Percentiles rank a stretch among this genome's conserved stretches.
These are phyloP conservation scores for Curvularia eragrostidis DNA, from an alignment of 2,329 filamentous ascomycete species.

Conservation along the genomic window DNA sequence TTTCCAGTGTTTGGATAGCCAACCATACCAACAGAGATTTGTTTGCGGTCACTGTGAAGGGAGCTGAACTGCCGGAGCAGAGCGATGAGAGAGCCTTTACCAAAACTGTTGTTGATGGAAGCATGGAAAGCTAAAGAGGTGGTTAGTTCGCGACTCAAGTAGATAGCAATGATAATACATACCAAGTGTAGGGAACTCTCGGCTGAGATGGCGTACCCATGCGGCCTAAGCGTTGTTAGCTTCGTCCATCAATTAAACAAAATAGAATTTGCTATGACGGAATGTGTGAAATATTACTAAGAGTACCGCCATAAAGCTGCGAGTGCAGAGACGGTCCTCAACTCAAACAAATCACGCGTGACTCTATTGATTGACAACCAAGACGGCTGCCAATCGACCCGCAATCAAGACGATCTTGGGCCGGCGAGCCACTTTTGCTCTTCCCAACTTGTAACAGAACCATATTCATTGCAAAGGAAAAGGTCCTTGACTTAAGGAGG, in stretches of 20 bases:
- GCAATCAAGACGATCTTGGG: conserved; percentile 66
- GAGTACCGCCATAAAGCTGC: conserved; percentile 78
- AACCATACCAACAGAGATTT: conserved; percentile 90
- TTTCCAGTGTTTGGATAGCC: conserved; percentile 95
- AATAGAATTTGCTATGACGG: conserved; percentile 33
- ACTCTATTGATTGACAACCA: conserved; percentile 80
- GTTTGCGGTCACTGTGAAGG: conserved; percentile 87
- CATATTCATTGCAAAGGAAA: conserved; percentile 74
- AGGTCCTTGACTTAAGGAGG: conserved; percentile 91
- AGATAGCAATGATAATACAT: background rate
- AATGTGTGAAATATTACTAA: conserved; percentile 99
- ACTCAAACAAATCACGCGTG: conserved; percentile 92
- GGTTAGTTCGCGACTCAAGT: background rate
- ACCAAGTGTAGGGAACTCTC: conserved; percentile 86
- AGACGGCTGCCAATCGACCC: conserved; percentile 83
- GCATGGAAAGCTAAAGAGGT: conserved; percentile 73
- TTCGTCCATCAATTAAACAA: conserved; percentile 19
- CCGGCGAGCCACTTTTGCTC: conserved; percentile 79
- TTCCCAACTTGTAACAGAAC: conserved; percentile 99
- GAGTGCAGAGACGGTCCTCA: conserved; percentile 78
- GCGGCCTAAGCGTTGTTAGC: conserved; percentile 69
- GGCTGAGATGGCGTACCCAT: conserved; percentile 89
- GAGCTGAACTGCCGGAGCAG: conserved; percentile 91
- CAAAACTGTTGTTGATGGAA: conserved; percentile 93
- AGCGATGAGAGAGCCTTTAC: conserved; percentile 91